Evolutionary conservation across 2,329 filamentous ascomycete species (phyloP).

Genomic region (Scorias spongiosa): DNA sequence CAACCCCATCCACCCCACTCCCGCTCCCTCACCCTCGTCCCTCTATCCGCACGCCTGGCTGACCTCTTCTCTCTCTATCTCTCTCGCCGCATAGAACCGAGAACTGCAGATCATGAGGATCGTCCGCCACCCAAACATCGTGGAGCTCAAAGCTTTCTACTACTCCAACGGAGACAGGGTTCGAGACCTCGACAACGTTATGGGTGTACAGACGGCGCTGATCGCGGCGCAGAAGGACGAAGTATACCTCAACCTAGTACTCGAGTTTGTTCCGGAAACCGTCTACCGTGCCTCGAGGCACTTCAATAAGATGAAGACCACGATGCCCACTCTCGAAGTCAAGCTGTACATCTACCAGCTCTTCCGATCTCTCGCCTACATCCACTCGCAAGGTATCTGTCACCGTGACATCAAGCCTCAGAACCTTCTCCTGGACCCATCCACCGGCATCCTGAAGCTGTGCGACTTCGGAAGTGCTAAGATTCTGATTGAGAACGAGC

Average conservation of each 20-base stretch:
- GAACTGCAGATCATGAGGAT: slow-evolving; percentile 99
- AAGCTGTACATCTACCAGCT: slow-evolving; percentile 99
- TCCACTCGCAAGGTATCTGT: slow-evolving; percentile 97
- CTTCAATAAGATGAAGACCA: slow-evolving; percentile 99
- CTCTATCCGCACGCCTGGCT: slow-evolving; percentile 1
- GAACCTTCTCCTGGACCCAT: slow-evolving; percentile 85
- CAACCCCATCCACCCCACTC: slow-evolving; percentile 13
- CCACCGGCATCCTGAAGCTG: slow-evolving; percentile 82
- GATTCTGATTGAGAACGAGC: slow-evolving; percentile 96
- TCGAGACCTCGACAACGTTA: slow-evolving; percentile 22
- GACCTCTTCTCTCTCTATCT: no score
- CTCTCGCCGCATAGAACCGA: slow-evolving; percentile 56
- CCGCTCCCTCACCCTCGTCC: slow-evolving; percentile 1
- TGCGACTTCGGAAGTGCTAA: slow-evolving; percentile 99
- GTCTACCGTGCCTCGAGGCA: slow-evolving; percentile 96
- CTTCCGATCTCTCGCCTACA: slow-evolving; percentile 95
- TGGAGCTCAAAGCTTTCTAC: slow-evolving; percentile 97
- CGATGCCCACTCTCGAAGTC: slow-evolving; percentile 96
- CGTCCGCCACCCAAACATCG: slow-evolving; percentile 95
- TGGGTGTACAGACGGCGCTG: slow-evolving; percentile 23
- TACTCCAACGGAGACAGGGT: slow-evolving; percentile 98
- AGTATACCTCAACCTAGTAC: slow-evolving; percentile 94
- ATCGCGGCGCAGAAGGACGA: slow-evolving; percentile 54
- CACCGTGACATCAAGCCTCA: slow-evolving; percentile 99
- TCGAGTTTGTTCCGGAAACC: slow-evolving; percentile 96